A percentile compares a stretch with the other conserved stretches of the same genome.
Evolutionary conservation across 257 asterid genomes (phyloP).

Genomic region (Nicotiana tabacum): DNA sequence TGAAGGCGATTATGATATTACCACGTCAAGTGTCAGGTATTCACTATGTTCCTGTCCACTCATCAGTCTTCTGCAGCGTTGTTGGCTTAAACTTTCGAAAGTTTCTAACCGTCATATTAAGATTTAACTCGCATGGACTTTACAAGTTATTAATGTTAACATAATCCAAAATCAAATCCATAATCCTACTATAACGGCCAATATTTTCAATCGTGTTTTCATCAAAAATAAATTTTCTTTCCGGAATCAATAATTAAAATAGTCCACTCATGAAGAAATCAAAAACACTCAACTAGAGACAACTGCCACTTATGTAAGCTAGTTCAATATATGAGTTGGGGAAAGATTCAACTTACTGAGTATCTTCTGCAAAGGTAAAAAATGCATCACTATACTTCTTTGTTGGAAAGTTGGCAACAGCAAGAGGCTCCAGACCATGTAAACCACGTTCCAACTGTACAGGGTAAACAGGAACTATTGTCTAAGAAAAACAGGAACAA

Average conservation of each 20-base stretch:
- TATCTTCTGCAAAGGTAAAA: conserved; percentile 51
- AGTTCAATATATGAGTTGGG: neutral
- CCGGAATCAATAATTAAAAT: neutral
- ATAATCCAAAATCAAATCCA: neutral
- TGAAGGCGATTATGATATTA: neutral
- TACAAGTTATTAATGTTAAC: neutral
- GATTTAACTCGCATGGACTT: neutral
- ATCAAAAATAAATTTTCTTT: neutral
- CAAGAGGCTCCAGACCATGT: conserved; percentile 69
- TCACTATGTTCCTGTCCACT: neutral
- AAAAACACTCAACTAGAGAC: neutral
- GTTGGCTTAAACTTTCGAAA: neutral
- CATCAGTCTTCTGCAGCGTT: neutral
- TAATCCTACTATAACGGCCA: neutral
- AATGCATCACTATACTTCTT: conserved; percentile 55
- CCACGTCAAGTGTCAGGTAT: neutral
- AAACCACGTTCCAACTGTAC: conserved; percentile 73
- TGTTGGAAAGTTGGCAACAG: conserved; percentile 59
- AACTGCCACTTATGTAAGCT: neutral
- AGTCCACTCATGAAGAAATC: neutral
- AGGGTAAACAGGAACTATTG: conserved; percentile 8
- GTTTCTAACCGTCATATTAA: neutral
- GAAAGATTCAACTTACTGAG: conserved; percentile 52
- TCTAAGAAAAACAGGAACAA: neutral
- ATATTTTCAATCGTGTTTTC: neutral